Conservation (phyloP, 2,329 filamentous ascomycete species). For the Microdochium nivale region DNA sequence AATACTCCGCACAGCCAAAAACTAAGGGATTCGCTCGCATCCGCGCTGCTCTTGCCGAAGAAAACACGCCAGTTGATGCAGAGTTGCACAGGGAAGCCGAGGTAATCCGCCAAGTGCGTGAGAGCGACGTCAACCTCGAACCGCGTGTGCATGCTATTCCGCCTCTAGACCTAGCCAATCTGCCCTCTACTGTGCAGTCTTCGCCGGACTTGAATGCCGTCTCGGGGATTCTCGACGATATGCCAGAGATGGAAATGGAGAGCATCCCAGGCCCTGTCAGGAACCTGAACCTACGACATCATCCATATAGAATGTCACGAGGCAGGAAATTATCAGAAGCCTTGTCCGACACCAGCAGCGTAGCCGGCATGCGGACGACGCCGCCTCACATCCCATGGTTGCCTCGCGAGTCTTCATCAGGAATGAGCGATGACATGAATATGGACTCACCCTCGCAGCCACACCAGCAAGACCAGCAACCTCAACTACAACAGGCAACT, state of each 20-base stretch:
- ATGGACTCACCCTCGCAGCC: constrained; percentile 59
- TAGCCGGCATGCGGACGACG: constrained; percentile 30
- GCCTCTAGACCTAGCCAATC: constrained; percentile 35
- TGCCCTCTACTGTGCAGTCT: constrained; percentile 48
- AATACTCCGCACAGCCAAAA: constrained; percentile 61
- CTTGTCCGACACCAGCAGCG: constrained; percentile 59
- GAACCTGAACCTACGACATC: constrained; percentile 55
- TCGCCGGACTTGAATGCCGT: constrained; percentile 58
- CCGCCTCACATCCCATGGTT: constrained; percentile 59
- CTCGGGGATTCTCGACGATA: constrained; percentile 58
- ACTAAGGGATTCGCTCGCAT: constrained; percentile 94
- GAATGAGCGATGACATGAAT: constrained; percentile 59
- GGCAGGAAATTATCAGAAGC: constrained; percentile 70
- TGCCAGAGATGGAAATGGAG: constrained; percentile 63
- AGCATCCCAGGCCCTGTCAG: constrained; percentile 47
- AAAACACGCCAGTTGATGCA: constrained; percentile 77
- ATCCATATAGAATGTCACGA: constrained; percentile 59
- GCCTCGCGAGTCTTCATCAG: constrained; percentile 48
- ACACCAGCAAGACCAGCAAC: neutral
- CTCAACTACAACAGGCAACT: constrained; percentile 19
- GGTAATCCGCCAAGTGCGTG: constrained; percentile 89
- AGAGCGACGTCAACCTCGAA: constrained; percentile 67
- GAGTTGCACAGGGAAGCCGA: constrained; percentile 89
- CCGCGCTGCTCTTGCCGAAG: constrained; percentile 79
- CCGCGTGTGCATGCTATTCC: constrained; percentile 25